Percentiles rank a stretch among this genome's conserved stretches.
phyloP scores from a whole-genome alignment of 306 rosid genomes.

The Nissolia schottii region DNA sequence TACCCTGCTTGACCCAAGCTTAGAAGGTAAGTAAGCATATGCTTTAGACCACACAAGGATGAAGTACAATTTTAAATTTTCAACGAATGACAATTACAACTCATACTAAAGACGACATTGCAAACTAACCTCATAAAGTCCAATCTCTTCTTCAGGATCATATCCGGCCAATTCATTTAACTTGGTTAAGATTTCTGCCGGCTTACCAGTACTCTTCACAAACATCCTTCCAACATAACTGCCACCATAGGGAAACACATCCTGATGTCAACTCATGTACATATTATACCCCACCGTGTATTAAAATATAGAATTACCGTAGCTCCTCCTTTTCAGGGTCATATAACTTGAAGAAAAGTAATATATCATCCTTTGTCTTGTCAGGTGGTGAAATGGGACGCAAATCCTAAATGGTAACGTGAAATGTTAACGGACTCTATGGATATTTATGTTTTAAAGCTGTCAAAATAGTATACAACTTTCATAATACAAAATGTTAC shows the following conservation, averaged over 20 bases:
- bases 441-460: not conserved
- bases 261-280: constrained; percentile 21
- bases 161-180: constrained; percentile 88
- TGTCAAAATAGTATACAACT: constrained; percentile 11
- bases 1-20: not conserved
- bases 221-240: constrained; percentile 81
- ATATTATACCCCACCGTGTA: not conserved
- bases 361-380: constrained; percentile 74
- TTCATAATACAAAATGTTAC: constrained; percentile 38
- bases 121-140: constrained; percentile 81
- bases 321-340: constrained; percentile 82
- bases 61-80: not conserved
- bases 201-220: constrained; percentile 75
- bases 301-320: constrained; percentile 41
- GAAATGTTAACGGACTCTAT: constrained; percentile 19
- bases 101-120: not conserved
- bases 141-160: constrained; percentile 80
- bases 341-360: constrained; percentile 81
- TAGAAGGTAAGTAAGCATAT: not conserved
- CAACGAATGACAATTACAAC: not conserved
- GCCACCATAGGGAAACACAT: constrained; percentile 27
- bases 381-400: constrained; percentile 63
- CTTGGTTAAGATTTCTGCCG: constrained; percentile 61
- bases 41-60: constrained; percentile 7
- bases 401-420: constrained; percentile 44